Evolutionary conservation across 805 yeast genomes (phyloP), one percentile per base, ranked within the genome.

Genomic region (Torulaspora indica): DNA sequence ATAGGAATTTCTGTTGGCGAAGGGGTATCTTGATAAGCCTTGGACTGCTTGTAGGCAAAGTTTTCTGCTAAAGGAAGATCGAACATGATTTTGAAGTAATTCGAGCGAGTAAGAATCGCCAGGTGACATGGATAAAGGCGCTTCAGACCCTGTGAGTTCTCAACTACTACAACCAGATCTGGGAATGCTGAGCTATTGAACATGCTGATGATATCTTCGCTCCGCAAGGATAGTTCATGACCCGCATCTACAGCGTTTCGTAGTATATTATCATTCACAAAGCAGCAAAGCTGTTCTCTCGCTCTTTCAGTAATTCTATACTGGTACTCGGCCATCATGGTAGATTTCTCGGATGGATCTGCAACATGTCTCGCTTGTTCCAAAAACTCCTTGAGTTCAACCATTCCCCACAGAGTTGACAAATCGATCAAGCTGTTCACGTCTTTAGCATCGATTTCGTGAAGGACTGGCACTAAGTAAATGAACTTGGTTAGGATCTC

Each of bases 31-130:
- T 43, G 37, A 35, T 38, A 40, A 12, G 35, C 13, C 5, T 37
- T 35, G 8, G 27, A 17, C 28, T 35, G 38, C 3, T 25, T 29
- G 37, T 46, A 47, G 9, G 35, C 32, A 12, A 44, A 15, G 5
- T 59, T 55, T 43, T 74, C 79, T 3, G 57, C 46, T 45, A 76
- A 76, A 1, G 71, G 59, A 1, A 85, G 78, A 8, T 68, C 59
- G 56, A 85, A 78, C 81, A 84, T 74, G 2, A 78, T 72, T 40
- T 72, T 76, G 55, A 77, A 85, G 60, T 81, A 85, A 35, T 77
- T 82, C 2, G 85, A 75, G 32, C 89, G 64, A 4, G 73, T 61
- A 18, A 85, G 57, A 38, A 85, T 73, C 0, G 85, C 72, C 33
- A 80, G 69, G 60, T 85, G 85, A 4, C 73, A 79, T 1, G 91